Base-by-base conservation (phyloP, 2,329 filamentous ascomycete genomes). In the Talaromyces islandicus region DNA sequence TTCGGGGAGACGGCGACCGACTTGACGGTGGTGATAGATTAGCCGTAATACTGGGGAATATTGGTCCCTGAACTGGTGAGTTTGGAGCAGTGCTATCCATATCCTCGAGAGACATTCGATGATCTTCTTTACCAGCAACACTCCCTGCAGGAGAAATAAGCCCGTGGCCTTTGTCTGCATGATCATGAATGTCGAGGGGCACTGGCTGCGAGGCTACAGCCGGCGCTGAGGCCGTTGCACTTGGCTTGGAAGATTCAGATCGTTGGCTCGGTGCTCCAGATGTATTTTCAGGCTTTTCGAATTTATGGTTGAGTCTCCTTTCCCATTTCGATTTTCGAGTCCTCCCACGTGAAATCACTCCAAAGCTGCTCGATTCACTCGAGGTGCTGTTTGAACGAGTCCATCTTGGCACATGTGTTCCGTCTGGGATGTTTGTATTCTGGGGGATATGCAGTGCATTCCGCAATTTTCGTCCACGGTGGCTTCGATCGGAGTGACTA, bases 1-100 rank as follows among this genome's bases (percentile, higher is more conserved):
- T 88, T 0, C 78, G 76, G 30, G 88, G 88, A 7, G 89, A 91
- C 2, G 79, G 78, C 1, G 83, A 80, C 25, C 88, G 83, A 67
- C 87, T 91, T 7, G 79, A 79, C 3, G 81, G 77, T 1, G 86
- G 83, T 3, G 88, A 89, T 9, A 88, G 71, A 60, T 89, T 86
- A 64, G 84, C 80, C 24, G 83, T 82, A 62, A 87, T 83, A 12
- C 81, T 81, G 4, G 85, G 84, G 56, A 88, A 81, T 32, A 83
- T 78, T 1, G 76, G 73, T 41, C 69, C 62, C 30, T 69, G 69
- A 17, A 65, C 65, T 43, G 76, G 76, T 32, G 77, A 76, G 57
- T 69, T 75, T 7, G 76, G 72, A 24, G 66, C 77, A 66, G 67
- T 84, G 73, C 62, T 80, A 70, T 71, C 79, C 38, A 74, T 68